Evolutionary conservation across 768 basidiomycete species (phyloP), one percentile per base, ranked within the genome.

Genomic region (Pleurotus salmoneostramineus): DNA sequence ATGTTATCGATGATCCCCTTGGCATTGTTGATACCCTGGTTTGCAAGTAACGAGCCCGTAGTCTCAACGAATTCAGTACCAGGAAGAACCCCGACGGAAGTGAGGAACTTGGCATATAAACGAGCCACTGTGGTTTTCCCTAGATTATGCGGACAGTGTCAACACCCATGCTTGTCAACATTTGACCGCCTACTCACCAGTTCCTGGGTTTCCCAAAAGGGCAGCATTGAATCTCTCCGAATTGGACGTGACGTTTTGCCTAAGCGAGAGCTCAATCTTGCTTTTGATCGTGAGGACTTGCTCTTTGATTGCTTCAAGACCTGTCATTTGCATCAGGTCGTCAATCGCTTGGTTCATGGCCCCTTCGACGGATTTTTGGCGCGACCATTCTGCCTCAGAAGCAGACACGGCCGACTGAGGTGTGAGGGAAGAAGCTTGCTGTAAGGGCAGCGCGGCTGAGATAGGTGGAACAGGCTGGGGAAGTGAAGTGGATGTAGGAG

Each of bases 91-190:
- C 77, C 66, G 1, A 84, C 71, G 0, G 83, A 85, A 1, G 82
- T 70, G 1, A 89, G 66, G 63, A 88, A 84, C 56, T 83, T 79
- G 1, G 83, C 84, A 61, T 87, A 89, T 35, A 77, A 72, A 14
- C 87, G 71, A 1, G 86, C 88, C 4, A 89, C 76, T 0, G 88
- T 89, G 0, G 87, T 89, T 73, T 88, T 88, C 8, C 86, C 87
- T 88, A 31, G 15, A 31, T 48, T 10, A 43, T 51, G 34, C n/a
- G 14, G 15, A 15, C n/a, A 50, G 43, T 45, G 11, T 42, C 8
- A 36, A 49, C 10, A 47, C 42, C 36, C 36, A 58, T n/a, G 15
- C 1, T 15, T 11, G 15, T 21, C 3, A 42, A 49, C 1, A 36
- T 14, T 46, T 58, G 6, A 59, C 33, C 3, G 5, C 34, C 52